phyloP scores from a whole-genome alignment of 2,329 filamentous ascomycete species.

The Monosporascus sp. region DNA sequence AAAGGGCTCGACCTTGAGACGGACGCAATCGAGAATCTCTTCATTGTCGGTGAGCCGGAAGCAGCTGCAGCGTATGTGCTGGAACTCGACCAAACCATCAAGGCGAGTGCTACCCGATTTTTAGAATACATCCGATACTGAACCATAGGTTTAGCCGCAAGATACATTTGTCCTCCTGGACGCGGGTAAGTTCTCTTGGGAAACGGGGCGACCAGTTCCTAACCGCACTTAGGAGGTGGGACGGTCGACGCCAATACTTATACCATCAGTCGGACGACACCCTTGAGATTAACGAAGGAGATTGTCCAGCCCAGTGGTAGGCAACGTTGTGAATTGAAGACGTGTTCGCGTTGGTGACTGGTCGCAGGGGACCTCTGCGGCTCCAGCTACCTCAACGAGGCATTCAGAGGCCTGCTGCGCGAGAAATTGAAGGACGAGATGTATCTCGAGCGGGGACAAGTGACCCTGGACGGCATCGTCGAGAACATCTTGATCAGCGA shows the following conservation, averaged over 20 bases:
- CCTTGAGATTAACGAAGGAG: conserved; percentile 16
- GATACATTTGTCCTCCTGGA: conserved; percentile 19
- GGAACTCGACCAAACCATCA: conserved; percentile 6
- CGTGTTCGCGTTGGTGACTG: too few species aligned
- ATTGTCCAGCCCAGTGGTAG: conserved; percentile 9
- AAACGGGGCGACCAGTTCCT: background rate
- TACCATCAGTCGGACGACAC: conserved; percentile 16
- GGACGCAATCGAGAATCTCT: conserved; percentile 20
- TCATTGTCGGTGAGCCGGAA: conserved; percentile 25
- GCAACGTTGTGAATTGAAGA: too few species aligned
- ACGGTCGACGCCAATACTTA: conserved; percentile 25
- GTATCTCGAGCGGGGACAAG: conserved; percentile 20
- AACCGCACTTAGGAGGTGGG: conserved; percentile 17
- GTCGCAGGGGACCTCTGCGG: conserved; percentile 17
- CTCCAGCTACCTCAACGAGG: conserved; percentile 26
- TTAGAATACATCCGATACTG: too few species aligned
- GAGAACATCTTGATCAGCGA: conserved; percentile 11
- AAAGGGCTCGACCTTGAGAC: conserved; percentile 6
- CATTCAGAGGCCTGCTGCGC: conserved; percentile 15
- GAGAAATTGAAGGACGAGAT: conserved; percentile 16
- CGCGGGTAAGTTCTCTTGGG: conserved; percentile 2
- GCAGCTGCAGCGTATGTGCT: conserved; percentile 22
- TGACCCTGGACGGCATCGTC: conserved; percentile 9
- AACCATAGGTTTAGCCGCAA: conserved; percentile 3
- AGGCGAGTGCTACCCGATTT: background rate